Conservation (phyloP, 331 rosid species). For the Cydonia oblonga region DNA sequence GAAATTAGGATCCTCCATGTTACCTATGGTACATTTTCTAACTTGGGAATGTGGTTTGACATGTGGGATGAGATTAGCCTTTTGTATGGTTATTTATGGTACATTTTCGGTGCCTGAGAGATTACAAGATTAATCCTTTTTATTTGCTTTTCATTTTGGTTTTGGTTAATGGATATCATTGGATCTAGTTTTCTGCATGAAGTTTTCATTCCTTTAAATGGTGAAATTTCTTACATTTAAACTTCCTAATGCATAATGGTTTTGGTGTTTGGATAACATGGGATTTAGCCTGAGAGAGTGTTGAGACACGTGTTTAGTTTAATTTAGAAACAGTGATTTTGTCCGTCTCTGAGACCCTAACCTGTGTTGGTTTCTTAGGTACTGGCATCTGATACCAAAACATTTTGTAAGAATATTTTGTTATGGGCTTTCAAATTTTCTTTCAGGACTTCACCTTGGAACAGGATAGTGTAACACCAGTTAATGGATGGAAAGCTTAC, state of each 20-base stretch:
- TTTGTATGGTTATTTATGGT: neutral
- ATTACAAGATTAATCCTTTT: neutral
- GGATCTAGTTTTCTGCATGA: neutral
- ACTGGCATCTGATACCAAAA: neutral
- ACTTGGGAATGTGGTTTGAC: neutral
- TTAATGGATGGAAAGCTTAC: constrained; percentile 96
- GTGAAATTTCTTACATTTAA: neutral
- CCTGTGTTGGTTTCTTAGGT: neutral
- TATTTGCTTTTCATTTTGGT: neutral
- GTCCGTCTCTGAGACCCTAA: neutral
- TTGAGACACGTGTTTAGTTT: neutral
- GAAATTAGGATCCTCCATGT: neutral
- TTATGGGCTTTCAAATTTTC: constrained; percentile 9
- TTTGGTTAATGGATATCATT: neutral
- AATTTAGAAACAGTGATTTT: neutral
- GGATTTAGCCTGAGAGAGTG: neutral
- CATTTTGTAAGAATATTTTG: neutral
- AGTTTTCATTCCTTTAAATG: neutral
- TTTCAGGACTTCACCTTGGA: constrained; percentile 88
- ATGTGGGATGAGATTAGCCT: neutral
- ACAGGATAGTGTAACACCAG: constrained; percentile 68
- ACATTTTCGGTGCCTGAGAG: neutral
- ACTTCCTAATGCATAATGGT: neutral
- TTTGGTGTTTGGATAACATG: neutral
- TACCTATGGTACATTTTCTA: neutral